phyloP scores from a whole-genome alignment of 495 filamentous ascomycete genomes.

The Penicillium waksmanii region DNA sequence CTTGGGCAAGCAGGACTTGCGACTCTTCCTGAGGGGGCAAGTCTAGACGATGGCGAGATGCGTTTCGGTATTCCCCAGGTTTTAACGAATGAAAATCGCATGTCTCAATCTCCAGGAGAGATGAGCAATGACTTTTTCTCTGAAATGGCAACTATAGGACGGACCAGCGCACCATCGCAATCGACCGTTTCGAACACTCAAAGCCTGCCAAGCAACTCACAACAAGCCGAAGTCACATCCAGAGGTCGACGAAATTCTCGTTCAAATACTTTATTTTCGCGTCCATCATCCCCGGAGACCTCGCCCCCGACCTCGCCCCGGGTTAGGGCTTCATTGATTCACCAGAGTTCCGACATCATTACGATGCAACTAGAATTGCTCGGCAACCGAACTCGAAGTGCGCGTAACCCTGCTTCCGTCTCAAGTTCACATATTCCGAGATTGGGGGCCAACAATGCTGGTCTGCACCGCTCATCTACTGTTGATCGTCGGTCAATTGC shows the following conservation, averaged over 20 bases:
- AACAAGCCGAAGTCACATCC: slow-evolving; percentile 13
- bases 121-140: slow-evolving; percentile 41
- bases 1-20: slow-evolving; percentile 12
- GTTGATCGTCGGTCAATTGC: slow-evolving; percentile 39
- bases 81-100: slow-evolving; percentile 41
- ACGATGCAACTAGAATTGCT: slow-evolving; percentile 53
- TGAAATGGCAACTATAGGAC: slow-evolving; percentile 34
- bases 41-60: slow-evolving; percentile 17
- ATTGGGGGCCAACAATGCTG: slow-evolving; percentile 20
- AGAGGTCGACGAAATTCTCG: slow-evolving; percentile 37
- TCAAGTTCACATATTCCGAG: slow-evolving; percentile 22
- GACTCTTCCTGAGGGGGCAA: slow-evolving; percentile 11
- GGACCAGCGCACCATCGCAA: slow-evolving; percentile 26
- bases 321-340: slow-evolving; percentile 49
- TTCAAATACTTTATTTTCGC: slow-evolving; percentile 49
- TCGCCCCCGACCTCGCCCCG: slow-evolving; percentile 52
- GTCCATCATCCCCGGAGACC: slow-evolving; percentile 43
- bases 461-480: slow-evolving; percentile 16
- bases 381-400: slow-evolving; percentile 39
- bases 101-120: slow-evolving; percentile 44
- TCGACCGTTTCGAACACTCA: slow-evolving; percentile 15
- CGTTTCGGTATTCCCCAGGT: slow-evolving; percentile 31
- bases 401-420: slow-evolving; percentile 19
- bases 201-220: slow-evolving; percentile 20
- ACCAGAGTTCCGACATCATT: slow-evolving; percentile 52